Base-by-base conservation (phyloP, 192 early-diverging fungal species). In the Gryganskiella cystojenkinii region DNA sequence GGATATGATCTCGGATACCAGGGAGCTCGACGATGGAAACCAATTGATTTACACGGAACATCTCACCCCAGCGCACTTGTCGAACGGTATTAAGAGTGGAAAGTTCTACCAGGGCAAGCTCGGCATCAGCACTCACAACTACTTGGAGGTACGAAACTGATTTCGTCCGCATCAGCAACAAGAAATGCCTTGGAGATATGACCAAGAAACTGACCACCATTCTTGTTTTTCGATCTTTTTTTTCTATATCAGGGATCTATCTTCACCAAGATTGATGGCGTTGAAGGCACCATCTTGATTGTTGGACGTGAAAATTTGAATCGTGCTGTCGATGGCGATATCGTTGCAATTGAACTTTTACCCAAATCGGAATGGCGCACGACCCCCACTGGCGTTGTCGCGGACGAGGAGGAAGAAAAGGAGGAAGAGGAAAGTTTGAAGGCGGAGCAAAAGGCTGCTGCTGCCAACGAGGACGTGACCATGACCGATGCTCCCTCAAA, bases 261-360 rank as follows among this genome's bases (percentile, higher is more conserved):
- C 20, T 85, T 88, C 61, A 90, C 90, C 9, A 84, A 83, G 30
- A 85, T 95, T 13, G 88, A 95, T 55, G 94, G 93, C 49, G 89
- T 88, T 45, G 91, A 93, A 55, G 82, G 80, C 24, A 87, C 86
- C 9, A 87, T 99, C 35, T 85, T 92, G 60, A 90, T 99, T 52
- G 43, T 93, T 3, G 96, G 96, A 37, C 89, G 96, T 7, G 81
- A 84, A 28, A 70, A 94, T 61, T 85, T 98, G 82, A 99, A 98
- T 71, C 90, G 98, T 40, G 94, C 90, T 33, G 87, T 97, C 11
- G 93, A 98, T 75, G 96, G 96, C 17, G 98, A 99, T 78, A 82
- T 90, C 19, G 88, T 99, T 19, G 98, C 92, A 13, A 89, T 99
- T 10, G 86, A 97, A 60, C 57, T 99, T 3, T 68, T 98, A 40